Base-by-base conservation (phyloP, 345 rosid species). In the Eucalyptus fibrosa region DNA sequence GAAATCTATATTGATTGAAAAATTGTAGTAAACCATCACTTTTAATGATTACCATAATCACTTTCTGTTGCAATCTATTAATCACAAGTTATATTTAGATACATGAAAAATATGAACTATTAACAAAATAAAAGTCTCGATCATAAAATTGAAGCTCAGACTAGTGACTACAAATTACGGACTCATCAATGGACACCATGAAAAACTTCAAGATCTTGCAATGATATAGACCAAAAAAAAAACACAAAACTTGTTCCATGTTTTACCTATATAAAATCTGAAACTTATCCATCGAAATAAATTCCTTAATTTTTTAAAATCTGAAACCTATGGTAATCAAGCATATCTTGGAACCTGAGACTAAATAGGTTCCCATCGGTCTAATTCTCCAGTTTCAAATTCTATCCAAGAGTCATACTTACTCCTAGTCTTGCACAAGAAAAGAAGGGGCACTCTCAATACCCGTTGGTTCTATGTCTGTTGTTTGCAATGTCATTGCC, bases 11-110 rank as follows among this genome's bases (percentile, higher is more conserved):
- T 23, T 56, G 24, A 56, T 56, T 56, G 6, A 56, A 56, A 56
- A 23, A 10, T 56, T 56, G 30, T 13, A 56, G 0, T 23, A 0
- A 56, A 56, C 62, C 28, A 56, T 56, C 1, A 0, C 3, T 24
- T 56, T 56, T 56, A 56, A 56, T 56, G 6, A 56, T 7, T 56
- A 24, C 1, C 47, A 45, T 1, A 45, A 45, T 45, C 13, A 24
- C 0, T 56, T 56, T 23, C 1, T 56, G 0, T 1, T 24, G 0
- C 3, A 56, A 24, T 56, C 0, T 2, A 56, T 0, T 0, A 56
- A 56, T 26, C 30, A 56, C 0, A 23, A 24, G 0, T 56, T 24
- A 1, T 56, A 10, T 56, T 56, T 56, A 56, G 2, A 24, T 56
- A 0, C 6, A 24, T 1, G 6, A 56, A 56, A 0, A 24, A 24